Percentiles rank a stretch among this genome's conserved stretches.
These are phyloP conservation scores for Protostelium mycophagum DNA, from an alignment of 78 protist species.

Conservation along the genomic window DNA sequence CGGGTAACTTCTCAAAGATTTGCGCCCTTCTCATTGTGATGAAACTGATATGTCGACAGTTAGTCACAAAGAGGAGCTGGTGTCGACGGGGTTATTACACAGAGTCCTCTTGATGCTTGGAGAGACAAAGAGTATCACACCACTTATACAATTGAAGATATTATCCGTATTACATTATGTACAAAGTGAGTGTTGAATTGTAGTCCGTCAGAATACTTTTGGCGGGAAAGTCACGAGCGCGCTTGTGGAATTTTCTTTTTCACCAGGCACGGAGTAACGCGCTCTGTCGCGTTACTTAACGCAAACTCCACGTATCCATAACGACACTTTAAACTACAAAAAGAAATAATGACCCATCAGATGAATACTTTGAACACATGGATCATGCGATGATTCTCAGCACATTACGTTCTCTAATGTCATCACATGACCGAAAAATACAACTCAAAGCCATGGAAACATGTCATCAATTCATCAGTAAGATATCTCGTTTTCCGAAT, in stretches of 20 bases:
- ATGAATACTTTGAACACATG: neutral
- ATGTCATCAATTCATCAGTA: too few species aligned
- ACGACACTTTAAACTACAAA: neutral
- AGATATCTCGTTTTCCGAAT: too few species aligned
- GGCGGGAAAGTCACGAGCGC: neutral
- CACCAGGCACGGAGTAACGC: too few species aligned
- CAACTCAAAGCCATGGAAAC: too few species aligned
- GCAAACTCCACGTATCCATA: neutral
- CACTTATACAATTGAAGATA: neutral
- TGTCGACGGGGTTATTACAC: neutral
- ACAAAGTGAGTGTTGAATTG: neutral
- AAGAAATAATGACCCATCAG: neutral
- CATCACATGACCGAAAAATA: too few species aligned
- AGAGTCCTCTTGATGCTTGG: neutral
- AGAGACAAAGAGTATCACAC: neutral
- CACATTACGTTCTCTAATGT: too few species aligned
- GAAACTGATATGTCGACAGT: too few species aligned
- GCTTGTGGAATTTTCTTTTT: neutral
- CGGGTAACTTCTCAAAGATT: neutral
- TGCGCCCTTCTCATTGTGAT: neutral
- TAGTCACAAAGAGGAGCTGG: neutral
- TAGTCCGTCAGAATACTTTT: neutral
- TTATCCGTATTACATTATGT: neutral
- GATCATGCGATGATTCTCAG: too few species aligned
- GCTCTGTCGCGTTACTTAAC: too few species aligned